These are phyloP conservation scores for Phytomonas serpens DNA, from an alignment of 208 protist species.

Conservation along the genomic window DNA sequence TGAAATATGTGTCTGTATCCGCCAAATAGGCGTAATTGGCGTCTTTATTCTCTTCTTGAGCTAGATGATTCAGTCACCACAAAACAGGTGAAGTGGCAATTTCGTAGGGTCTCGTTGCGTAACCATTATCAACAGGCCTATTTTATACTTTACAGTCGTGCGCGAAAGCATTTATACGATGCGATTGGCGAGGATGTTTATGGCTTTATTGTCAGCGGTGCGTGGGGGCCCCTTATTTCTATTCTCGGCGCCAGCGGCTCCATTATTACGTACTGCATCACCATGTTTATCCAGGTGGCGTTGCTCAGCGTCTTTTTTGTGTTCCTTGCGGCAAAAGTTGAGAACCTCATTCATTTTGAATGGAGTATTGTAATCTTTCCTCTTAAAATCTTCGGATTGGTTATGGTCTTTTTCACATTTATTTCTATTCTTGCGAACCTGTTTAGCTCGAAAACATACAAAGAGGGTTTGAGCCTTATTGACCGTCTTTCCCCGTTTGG, in stretches of 20 bases:
- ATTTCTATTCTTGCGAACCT: conserved; percentile 53
- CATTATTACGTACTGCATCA: conserved; percentile 48
- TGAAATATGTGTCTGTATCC: background rate
- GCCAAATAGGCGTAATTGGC: conserved; percentile 37
- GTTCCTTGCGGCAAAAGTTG: conserved; percentile 44
- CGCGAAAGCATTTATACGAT: conserved; percentile 81
- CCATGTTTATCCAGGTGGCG: conserved; percentile 41
- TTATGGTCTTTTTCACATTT: conserved; percentile 39
- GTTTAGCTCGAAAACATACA: conserved; percentile 24
- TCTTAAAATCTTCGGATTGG: conserved; percentile 40
- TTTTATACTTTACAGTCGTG: conserved; percentile 63
- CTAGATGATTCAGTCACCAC: conserved; percentile 53
- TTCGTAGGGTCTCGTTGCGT: conserved; percentile 79
- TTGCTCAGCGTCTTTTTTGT: conserved; percentile 64
- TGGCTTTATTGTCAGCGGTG: conserved; percentile 76
- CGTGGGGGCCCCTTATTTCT: conserved; percentile 75
- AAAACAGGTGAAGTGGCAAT: conserved; percentile 78
- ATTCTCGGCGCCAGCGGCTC: conserved; percentile 40
- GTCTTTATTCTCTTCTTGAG: conserved; percentile 80
- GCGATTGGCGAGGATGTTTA: conserved; percentile 68
- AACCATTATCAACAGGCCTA: conserved; percentile 87
- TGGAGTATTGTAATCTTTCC: conserved; percentile 43
- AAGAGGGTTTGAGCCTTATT: conserved; percentile 47
- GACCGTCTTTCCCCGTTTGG: conserved; percentile 67
- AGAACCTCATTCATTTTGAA: conserved; percentile 23